Percentiles rank a stretch among this genome's conserved stretches.
Evolutionary conservation across 345 rosid genomes (phyloP).

Genomic region (Cardamine resedifolia): DNA sequence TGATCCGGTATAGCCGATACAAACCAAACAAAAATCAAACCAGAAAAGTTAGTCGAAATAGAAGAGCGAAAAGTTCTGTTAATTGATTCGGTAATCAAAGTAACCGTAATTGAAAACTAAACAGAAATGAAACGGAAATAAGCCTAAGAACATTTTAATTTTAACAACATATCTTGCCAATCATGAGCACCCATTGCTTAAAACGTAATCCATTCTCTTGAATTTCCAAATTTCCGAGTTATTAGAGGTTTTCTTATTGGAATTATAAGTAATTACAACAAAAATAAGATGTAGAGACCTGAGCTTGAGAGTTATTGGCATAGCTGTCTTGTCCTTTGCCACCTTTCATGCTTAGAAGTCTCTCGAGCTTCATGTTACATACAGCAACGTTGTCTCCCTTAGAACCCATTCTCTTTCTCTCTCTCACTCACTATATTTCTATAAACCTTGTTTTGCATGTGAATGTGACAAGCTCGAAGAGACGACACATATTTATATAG

Average conservation of each 20-base stretch:
- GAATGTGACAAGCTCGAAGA: conserved; percentile 24
- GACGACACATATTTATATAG: conserved; percentile 34
- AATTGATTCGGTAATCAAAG: too few species aligned
- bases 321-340: conserved; percentile 93
- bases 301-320: conserved; percentile 96
- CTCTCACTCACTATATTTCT: conserved; percentile 5
- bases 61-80: too few species aligned
- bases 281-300: conserved; percentile 46
- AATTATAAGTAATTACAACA: background rate
- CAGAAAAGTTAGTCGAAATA: background rate
- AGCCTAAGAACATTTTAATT: too few species aligned
- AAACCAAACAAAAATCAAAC: background rate
- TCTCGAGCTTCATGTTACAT: conserved; percentile 72
- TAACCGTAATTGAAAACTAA: too few species aligned
- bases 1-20: background rate
- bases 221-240: too few species aligned
- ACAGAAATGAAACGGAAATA: too few species aligned
- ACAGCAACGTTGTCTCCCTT: conserved; percentile 62
- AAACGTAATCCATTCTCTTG: too few species aligned
- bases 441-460: conserved; percentile 10
- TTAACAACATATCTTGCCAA: too few species aligned
- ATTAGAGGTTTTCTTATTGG: background rate
- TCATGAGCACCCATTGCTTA: too few species aligned
- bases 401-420: conserved; percentile 47
- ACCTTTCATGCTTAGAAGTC: conserved; percentile 87